Evolutionary conservation across 1,284 basidiomycete genomes (phyloP).

Genomic region (Jaminaea rosea): DNA sequence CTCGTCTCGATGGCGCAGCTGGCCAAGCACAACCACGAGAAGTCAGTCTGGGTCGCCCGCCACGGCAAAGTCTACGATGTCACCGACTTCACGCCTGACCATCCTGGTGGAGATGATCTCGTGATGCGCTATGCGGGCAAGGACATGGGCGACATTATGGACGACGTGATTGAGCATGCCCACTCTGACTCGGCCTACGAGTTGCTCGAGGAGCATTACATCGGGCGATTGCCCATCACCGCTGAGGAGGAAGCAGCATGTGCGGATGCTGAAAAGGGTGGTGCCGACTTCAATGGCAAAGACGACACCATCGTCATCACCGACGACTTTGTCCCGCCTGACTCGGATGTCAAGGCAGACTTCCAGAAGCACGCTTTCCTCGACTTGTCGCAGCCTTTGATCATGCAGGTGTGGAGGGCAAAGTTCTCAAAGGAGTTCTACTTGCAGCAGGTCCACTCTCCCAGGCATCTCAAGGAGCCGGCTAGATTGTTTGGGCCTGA

Average conservation of each 20-base stretch:
- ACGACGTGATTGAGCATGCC: constrained; percentile 72
- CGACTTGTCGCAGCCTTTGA: constrained; percentile 75
- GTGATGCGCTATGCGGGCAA: constrained; percentile 64
- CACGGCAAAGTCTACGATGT: constrained; percentile 52
- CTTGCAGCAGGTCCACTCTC: constrained; percentile 90
- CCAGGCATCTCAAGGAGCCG: constrained; percentile 71
- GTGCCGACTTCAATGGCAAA: constrained; percentile 29
- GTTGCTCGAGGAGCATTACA: constrained; percentile 69
- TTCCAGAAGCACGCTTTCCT: constrained; percentile 81
- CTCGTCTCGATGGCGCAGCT: constrained; percentile 26
- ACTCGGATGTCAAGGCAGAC: constrained; percentile 33
- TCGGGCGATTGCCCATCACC: constrained; percentile 28
- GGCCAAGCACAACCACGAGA: constrained; percentile 53
- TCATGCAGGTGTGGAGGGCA: constrained; percentile 72
- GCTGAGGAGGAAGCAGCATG: constrained; percentile 18
- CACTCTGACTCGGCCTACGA: constrained; percentile 87
- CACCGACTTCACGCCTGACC: constrained; percentile 51
- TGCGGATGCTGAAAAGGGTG: constrained; percentile 16
- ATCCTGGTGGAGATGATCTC: constrained; percentile 52
- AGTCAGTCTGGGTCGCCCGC: constrained; percentile 55
- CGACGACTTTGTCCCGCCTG: constrained; percentile 39
- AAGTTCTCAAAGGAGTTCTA: constrained; percentile 93
- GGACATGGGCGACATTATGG: constrained; percentile 75
- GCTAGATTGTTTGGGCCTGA: constrained; percentile 77
- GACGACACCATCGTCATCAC: constrained; percentile 58